Percentiles rank a stretch among this genome's conserved stretches.
phyloP scores from a whole-genome alignment of 2,329 filamentous ascomycete species.

The Stagonosporopsis cucurbitacearum region DNA sequence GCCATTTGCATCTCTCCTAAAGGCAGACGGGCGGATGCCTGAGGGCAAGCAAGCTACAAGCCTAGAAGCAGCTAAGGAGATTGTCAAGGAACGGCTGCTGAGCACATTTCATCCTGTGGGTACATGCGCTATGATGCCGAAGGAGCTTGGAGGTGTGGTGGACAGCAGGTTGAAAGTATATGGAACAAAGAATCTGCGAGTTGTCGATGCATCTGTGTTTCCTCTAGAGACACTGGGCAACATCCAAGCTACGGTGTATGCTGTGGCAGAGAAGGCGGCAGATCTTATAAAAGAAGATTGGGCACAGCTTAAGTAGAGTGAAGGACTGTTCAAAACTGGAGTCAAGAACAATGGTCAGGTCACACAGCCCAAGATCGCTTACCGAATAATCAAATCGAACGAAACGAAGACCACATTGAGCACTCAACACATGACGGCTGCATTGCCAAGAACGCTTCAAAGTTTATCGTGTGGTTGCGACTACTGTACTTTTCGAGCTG shows the following conservation, averaged over 20 bases:
- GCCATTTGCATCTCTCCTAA: constrained; percentile 37
- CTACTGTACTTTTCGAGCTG: background rate
- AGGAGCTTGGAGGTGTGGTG: constrained; percentile 12
- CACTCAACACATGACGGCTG: background rate
- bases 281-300: constrained; percentile 25
- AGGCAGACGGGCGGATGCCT: constrained; percentile 13
- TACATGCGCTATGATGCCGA: constrained; percentile 11
- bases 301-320: background rate
- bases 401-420: background rate
- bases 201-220: constrained; percentile 13
- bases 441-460: background rate
- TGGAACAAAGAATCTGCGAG: constrained; percentile 7
- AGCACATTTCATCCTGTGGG: constrained; percentile 4
- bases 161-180: constrained; percentile 11
- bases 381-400: background rate
- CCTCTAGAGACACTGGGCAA: constrained; percentile 8
- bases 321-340: background rate
- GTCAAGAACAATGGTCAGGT: background rate
- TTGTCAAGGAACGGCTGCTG: constrained; percentile 3
- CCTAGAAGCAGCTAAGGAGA: constrained; percentile 4
- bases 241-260: constrained; percentile 25
- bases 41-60: constrained; percentile 1
- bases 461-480: background rate
- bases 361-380: background rate
- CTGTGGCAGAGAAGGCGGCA: constrained; percentile 29